Percentiles rank a stretch among this genome's conserved stretches.
phyloP scores from a whole-genome alignment of 1,284 basidiomycete species.

The Gymnopus androsaceus region DNA sequence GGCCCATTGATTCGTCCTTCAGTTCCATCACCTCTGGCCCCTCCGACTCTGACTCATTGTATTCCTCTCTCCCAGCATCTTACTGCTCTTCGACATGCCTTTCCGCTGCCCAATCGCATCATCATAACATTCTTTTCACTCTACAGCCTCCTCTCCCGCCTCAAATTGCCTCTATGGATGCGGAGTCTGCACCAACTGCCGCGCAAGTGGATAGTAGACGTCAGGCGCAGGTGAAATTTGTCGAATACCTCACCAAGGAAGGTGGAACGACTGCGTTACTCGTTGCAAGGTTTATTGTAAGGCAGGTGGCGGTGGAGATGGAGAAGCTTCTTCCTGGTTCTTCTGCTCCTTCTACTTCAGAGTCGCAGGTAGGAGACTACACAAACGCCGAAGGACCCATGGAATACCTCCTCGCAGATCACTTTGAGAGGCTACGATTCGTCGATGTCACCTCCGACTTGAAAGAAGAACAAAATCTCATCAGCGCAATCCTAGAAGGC shows the following conservation, averaged over 20 bases:
- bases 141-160: constrained; percentile 61
- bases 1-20: constrained; percentile 48
- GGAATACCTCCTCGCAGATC: constrained; percentile 69
- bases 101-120: constrained; percentile 53
- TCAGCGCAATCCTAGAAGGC: constrained; percentile 56
- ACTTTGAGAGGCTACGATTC: constrained; percentile 71
- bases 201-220: constrained; percentile 46
- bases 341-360: constrained; percentile 12
- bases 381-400: constrained; percentile 51
- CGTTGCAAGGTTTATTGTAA: constrained; percentile 68
- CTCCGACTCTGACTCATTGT: constrained; percentile 57
- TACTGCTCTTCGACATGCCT: constrained; percentile 78
- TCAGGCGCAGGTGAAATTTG: constrained; percentile 59
- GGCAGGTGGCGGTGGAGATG: constrained; percentile 68
- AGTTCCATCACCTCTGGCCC: constrained; percentile 43
- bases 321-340: constrained; percentile 43
- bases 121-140: constrained; percentile 70
- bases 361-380: constrained; percentile 35
- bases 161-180: constrained; percentile 48
- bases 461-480: constrained; percentile 52
- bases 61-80: too few species aligned
- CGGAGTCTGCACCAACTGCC: constrained; percentile 29
- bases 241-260: constrained; percentile 52
- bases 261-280: constrained; percentile 53
- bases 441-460: constrained; percentile 56